A percentile compares a stretch with the other conserved stretches of the same genome.
Evolutionary conservation across 2,329 filamentous ascomycete genomes (phyloP).

Genomic region (Volutella citrinella): DNA sequence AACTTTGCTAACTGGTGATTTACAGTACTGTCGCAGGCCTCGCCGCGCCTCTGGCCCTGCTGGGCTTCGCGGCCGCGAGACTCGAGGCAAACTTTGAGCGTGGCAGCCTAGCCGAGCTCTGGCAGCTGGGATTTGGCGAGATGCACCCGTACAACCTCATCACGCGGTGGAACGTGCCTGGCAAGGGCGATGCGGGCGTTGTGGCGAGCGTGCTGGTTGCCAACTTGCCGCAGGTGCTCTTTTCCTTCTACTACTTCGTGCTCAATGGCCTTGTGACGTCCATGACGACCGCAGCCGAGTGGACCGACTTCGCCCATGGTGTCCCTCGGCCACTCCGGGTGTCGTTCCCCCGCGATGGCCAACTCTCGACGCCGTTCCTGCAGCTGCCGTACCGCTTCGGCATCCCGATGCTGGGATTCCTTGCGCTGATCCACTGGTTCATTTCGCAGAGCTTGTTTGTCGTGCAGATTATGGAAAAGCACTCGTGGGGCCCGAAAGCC

Average conservation of each 20-base stretch:
- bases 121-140: constrained; percentile 9
- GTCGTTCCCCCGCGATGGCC: no score
- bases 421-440: no score
- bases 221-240: constrained; percentile 7
- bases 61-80: constrained; percentile 2
- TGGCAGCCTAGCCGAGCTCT: not conserved
- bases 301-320: constrained; percentile 12
- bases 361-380: no score
- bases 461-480: no score
- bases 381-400: no score
- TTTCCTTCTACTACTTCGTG: constrained; percentile 11
- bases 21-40: no score
- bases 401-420: no score
- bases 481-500: no score
- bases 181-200: not conserved
- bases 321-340: no score
- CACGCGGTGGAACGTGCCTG: not conserved
- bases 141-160: constrained; percentile 3
- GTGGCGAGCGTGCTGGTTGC: constrained; percentile 1
- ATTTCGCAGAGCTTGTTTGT: no score
- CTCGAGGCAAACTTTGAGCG: not conserved
- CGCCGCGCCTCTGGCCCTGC: not conserved
- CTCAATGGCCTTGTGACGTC: constrained; percentile 8
- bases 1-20: no score
- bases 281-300: constrained; percentile 10